phyloP scores from a whole-genome alignment of 2,329 filamentous ascomycete species.

The Ophiosphaerella herpotricha region DNA sequence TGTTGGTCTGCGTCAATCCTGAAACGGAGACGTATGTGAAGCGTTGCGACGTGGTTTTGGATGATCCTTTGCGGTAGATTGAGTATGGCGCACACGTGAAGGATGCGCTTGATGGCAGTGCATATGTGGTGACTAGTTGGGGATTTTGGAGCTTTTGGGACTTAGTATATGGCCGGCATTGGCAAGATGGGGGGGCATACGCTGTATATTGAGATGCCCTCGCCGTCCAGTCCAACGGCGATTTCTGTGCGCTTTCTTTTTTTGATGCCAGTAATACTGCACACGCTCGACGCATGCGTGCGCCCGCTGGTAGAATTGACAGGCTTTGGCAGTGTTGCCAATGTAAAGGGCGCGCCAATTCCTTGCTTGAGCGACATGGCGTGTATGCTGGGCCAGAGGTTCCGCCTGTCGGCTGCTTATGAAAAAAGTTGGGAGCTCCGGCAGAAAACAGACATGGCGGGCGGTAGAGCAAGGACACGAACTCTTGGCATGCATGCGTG shows the following conservation, averaged over 20 bases:
- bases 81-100: constrained; percentile 64
- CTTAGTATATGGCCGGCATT: constrained; percentile 17
- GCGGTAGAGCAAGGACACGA: constrained; percentile 12
- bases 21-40: constrained; percentile 61
- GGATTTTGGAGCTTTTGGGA: constrained; percentile 61
- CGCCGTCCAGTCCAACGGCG: constrained; percentile 63
- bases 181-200: constrained; percentile 44
- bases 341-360: constrained; percentile 46
- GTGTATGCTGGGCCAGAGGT: constrained; percentile 22
- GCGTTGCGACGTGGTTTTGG: constrained; percentile 52
- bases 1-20: constrained; percentile 51
- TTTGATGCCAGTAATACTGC: constrained; percentile 58
- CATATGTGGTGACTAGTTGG: constrained; percentile 64
- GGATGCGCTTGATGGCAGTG: constrained; percentile 62
- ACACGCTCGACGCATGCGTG: constrained; percentile 53
- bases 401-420: constrained; percentile 13
- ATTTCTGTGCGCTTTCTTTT: constrained; percentile 68
- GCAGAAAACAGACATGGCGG: constrained; percentile 15
- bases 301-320: constrained; percentile 47
- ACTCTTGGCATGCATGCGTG: constrained; percentile 15
- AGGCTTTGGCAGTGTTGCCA: constrained; percentile 52
- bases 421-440: constrained; percentile 31
- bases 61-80: constrained; percentile 56
- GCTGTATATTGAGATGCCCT: constrained; percentile 66
- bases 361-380: constrained; percentile 43